These are phyloP conservation scores for Vicia faba DNA, from an alignment of 306 rosid species.

Conservation along the genomic window DNA sequence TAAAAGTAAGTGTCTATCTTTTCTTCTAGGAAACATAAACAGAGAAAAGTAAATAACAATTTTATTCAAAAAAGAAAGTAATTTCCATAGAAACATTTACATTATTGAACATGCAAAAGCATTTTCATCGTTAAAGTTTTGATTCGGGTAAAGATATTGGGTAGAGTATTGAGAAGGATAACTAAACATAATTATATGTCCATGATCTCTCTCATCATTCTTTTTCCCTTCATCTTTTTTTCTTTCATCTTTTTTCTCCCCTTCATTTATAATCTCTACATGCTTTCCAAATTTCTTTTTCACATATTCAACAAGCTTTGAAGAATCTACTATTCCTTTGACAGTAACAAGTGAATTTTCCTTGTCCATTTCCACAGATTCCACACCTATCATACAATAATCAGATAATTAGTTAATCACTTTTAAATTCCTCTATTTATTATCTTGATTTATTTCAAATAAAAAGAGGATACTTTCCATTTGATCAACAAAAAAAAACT, in stretches of 20 bases:
- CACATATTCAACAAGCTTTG: slow-evolving; percentile 43
- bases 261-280: slow-evolving; percentile 53
- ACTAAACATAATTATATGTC: slow-evolving; percentile 25
- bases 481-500: neutral
- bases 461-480: neutral
- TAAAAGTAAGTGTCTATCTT: no score
- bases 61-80: neutral
- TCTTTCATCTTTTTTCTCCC: neutral
- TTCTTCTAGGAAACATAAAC: no score
- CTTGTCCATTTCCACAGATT: slow-evolving; percentile 52
- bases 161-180: slow-evolving; percentile 64
- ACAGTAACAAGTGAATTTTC: slow-evolving; percentile 61
- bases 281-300: slow-evolving; percentile 60
- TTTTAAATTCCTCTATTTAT: neutral
- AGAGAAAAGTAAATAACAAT: neutral
- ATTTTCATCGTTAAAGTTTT: slow-evolving; percentile 75
- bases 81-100: slow-evolving; percentile 32
- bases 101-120: slow-evolving; percentile 68
- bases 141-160: slow-evolving; percentile 47
- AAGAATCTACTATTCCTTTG: slow-evolving; percentile 56
- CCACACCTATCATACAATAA: slow-evolving; percentile 47
- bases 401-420: neutral
- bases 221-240: neutral
- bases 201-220: slow-evolving; percentile 10
- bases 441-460: neutral